phyloP scores from a whole-genome alignment of 2,329 filamentous ascomycete genomes.

The Emmonsia crescens region DNA sequence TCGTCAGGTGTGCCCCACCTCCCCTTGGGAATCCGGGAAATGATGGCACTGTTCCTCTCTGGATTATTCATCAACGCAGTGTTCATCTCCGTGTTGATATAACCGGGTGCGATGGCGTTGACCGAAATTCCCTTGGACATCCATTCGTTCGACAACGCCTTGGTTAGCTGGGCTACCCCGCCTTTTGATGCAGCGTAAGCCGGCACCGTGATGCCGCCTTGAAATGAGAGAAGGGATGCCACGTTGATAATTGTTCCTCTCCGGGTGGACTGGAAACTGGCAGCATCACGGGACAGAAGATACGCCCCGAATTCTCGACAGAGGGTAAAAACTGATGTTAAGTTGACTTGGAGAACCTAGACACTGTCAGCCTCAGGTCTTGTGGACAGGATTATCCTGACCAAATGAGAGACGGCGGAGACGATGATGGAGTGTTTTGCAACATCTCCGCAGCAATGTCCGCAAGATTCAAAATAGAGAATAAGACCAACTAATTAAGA shows the following conservation, averaged over 20 bases:
- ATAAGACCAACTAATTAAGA: background rate
- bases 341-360: conserved; percentile 73
- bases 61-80: conserved; percentile 63
- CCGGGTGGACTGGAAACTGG: conserved; percentile 39
- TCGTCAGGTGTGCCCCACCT: conserved; percentile 15
- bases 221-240: conserved; percentile 68
- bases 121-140: conserved; percentile 66
- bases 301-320: conserved; percentile 67
- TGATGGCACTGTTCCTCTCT: conserved; percentile 60
- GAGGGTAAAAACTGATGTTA: conserved; percentile 68
- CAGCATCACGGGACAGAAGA: conserved; percentile 53
- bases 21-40: conserved; percentile 12
- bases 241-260: conserved; percentile 70
- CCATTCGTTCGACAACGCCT: conserved; percentile 82
- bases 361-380: background rate
- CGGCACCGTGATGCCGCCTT: conserved; percentile 78
- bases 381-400: background rate
- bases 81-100: conserved; percentile 94
- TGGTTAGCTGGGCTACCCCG: conserved; percentile 73
- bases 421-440: background rate
- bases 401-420: background rate
- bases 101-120: conserved; percentile 81
- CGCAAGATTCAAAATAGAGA: background rate
- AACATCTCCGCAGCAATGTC: background rate
- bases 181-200: conserved; percentile 83